Base-by-base conservation (phyloP, 1,139 yeast species). In the Komagataea norvegica region DNA sequence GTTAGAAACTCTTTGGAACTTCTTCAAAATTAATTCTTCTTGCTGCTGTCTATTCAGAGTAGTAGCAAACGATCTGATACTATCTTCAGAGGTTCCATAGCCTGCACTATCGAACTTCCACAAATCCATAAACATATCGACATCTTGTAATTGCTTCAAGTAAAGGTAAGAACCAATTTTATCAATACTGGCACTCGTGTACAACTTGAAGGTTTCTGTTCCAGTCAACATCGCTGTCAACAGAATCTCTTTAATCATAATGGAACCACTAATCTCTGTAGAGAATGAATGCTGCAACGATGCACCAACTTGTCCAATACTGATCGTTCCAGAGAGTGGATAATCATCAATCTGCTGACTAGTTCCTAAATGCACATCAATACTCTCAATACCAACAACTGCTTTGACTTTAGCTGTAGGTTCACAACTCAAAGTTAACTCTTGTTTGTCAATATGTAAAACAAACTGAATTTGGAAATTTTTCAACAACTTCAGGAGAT, bases 351-450 rank as follows among this genome's bases (percentile, higher is more conserved):
- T 66, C 4, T 58, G 56, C 5, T 67, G 67, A 22, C 75, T 74
- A 0, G 89, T 72, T 37, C 74, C 74, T 11, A 83, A 48, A 38
- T 77, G 77, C 25, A 84, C 54, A 29, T 67, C 71, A 22, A 85
- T 74, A 1, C 81, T 79, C 23, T 79, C 83, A 27, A 82, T 67
- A 3, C 86, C 83, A 18, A 87, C 81, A 22, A 84, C 74, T 0
- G 96, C 94, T 25, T 88, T 89, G 2, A 91, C 94, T 55, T 85
- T 86, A 0, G 97, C 97, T 11, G 81, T 79, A 0, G 98, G 97
- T 46, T 85, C 91, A 67, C 97, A 91, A 49, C 95, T 83, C 37
- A 91, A 65, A 4, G 84, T 74, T 22, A 91, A 58, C 36, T 73
- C 75, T 55, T 91, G 97, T 26, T 78, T 74, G 21, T 80, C 87